Base-by-base conservation (phyloP, 2,329 filamentous ascomycete species). In the Byssochlamys sp. region DNA sequence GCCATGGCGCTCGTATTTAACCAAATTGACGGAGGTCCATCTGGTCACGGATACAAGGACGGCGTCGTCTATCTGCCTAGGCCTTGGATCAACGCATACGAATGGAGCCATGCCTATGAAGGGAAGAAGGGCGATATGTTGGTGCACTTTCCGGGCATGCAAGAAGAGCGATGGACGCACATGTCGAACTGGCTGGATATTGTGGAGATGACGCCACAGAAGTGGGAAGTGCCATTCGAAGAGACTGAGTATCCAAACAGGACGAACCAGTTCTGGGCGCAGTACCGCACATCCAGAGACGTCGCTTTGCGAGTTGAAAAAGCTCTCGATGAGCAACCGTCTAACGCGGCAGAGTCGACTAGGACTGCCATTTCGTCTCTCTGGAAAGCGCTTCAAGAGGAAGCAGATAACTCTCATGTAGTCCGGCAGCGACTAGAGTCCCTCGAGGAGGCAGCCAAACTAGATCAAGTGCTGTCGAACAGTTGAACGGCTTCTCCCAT, bases 121-220 rank as follows among this genome's bases (percentile, higher is more conserved):
- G 64, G 65, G 12, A 54, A 60, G n/a, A 58, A 54, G 24, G 69
- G 68, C 1, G 63, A 70, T 55, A 55, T 70, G 24, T 61, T 70
- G 2, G 66, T 71, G 14, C 69, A 71, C 57, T 69, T 70, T 39
- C 65, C 68, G 0, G 69, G 68, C 7, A 54, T 66, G 1, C 60
- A 60, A 14, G 62, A 68, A 5, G 55, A 62, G n/a, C 62, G 67
- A 28, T 64, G 61, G 63, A 51, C 58, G 7, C 61, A 64, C 52
- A 70, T 69, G 65, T 57, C 59, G 2, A 62, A 61, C 28, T 70
- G 66, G 66, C 19, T 69, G 55, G 61, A 67, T 33, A 58, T 62
- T 10, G 60, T 66, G 4, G 64, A 66, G 48, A 58, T 45, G 14
- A 60, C 57, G 6, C 63, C 58, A 1, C 55, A 60, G 2, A 53